Percentiles rank a stretch among this genome's conserved stretches.
Evolutionary conservation across 495 filamentous ascomycete species (phyloP).

Genomic region (Penicillium subrubescens): DNA sequence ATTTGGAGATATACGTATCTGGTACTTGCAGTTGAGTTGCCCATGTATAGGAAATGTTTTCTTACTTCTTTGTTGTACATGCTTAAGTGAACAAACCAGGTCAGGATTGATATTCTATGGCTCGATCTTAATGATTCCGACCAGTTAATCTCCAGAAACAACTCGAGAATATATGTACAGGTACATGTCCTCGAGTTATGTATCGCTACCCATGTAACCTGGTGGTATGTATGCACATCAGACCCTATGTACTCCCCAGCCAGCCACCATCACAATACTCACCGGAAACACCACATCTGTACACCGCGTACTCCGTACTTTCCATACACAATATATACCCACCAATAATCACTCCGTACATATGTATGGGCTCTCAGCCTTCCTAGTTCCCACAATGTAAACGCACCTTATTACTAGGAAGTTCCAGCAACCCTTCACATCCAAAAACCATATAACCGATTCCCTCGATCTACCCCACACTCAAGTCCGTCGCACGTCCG

Average conservation of each 20-base stretch:
- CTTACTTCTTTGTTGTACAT: neutral
- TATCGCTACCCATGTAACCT: neutral
- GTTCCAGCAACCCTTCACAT: neutral
- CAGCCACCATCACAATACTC: constrained; percentile 1
- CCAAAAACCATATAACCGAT: neutral
- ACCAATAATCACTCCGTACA: neutral
- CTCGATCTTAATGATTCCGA: neutral
- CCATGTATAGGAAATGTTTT: neutral
- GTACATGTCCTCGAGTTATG: neutral
- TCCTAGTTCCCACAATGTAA: neutral
- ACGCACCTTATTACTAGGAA: neutral
- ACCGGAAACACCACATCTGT: neutral
- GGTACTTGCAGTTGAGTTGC: constrained; percentile 1
- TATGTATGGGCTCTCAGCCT: neutral
- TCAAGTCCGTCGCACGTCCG: neutral
- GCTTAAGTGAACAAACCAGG: neutral
- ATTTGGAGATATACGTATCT: constrained; percentile 18
- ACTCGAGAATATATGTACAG: neutral
- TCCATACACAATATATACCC: neutral
- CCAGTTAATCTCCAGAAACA: neutral
- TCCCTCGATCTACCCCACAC: neutral
- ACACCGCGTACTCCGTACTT: neutral
- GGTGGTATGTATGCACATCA: neutral
- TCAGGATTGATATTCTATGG: neutral
- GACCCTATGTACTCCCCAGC: neutral